phyloP scores from a whole-genome alignment of 768 basidiomycete species.

The Chalciporus sphaerocephalus region DNA sequence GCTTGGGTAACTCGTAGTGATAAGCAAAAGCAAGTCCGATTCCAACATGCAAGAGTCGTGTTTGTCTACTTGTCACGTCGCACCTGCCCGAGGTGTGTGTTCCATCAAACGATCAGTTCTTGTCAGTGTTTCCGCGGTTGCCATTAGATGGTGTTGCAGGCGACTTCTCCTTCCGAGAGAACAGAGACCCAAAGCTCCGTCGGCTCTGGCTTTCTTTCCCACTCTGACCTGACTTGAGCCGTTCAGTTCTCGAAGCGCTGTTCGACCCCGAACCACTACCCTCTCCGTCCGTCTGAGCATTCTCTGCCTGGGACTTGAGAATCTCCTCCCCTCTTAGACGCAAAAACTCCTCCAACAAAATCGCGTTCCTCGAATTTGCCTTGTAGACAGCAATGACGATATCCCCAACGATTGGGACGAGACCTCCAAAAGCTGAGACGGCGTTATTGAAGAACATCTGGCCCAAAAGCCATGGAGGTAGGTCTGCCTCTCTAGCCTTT shows the following conservation, averaged over 20 bases:
- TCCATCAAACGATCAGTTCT: too few relatives aligned
- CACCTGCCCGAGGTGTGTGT: too few relatives aligned
- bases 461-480: conserved; percentile 59
- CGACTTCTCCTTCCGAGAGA: too few relatives aligned
- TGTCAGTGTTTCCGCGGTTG: too few relatives aligned
- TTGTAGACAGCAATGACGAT: conserved; percentile 73
- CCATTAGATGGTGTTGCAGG: too few relatives aligned
- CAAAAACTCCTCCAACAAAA: conserved; percentile 79
- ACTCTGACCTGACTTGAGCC: too few relatives aligned
- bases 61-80: too few relatives aligned
- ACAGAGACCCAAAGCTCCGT: conserved; percentile 22
- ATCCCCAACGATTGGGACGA: conserved; percentile 74
- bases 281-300: conserved; percentile 21
- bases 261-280: conserved; percentile 10
- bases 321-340: conserved; percentile 72
- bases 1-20: too few relatives aligned
- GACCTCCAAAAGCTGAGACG: conserved; percentile 60
- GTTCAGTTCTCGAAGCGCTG: too few relatives aligned
- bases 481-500: conserved; percentile 70
- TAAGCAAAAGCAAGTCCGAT: too few relatives aligned
- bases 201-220: conserved; percentile 31
- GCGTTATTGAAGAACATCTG: conserved; percentile 78
- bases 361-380: conserved; percentile 86
- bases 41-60: too few relatives aligned
- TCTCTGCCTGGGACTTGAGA: conserved; percentile 45